These are phyloP conservation scores for Mucor velutinosus DNA, from an alignment of 371 early-diverging fungal species.

Conservation along the genomic window DNA sequence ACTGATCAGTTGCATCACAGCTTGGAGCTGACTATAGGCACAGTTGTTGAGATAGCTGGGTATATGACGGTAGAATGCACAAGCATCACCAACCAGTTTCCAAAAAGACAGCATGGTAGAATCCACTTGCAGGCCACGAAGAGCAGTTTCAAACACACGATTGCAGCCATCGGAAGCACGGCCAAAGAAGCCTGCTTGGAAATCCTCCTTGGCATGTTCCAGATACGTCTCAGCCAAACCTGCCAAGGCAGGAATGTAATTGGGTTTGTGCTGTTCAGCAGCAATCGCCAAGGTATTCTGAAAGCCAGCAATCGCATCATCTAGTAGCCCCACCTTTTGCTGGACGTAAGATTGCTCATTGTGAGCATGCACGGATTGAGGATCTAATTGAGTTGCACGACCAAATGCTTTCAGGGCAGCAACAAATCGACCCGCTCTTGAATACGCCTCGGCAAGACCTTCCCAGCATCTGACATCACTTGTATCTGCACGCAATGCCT, in stretches of 20 bases:
- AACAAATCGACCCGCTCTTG: conserved; percentile 81
- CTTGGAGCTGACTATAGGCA: conserved; percentile 34
- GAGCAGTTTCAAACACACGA: conserved; percentile 44
- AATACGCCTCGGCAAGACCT: conserved; percentile 86
- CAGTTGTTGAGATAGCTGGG: conserved; percentile 53
- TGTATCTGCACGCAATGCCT: conserved; percentile 72
- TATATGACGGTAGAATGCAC: conserved; percentile 52
- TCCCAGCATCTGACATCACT: conserved; percentile 78
- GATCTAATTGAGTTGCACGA: conserved; percentile 71
- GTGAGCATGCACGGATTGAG: conserved; percentile 48
- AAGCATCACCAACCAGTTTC: conserved; percentile 77
- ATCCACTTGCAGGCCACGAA: conserved; percentile 40
- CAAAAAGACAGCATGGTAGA: conserved; percentile 51
- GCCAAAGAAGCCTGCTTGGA: conserved; percentile 74
- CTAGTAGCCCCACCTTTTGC: conserved; percentile 65
- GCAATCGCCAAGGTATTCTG: conserved; percentile 45
- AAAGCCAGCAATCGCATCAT: conserved; percentile 67
- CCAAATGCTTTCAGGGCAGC: conserved; percentile 83
- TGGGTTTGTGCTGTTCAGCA: conserved; percentile 34
- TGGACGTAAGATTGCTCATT: conserved; percentile 65
- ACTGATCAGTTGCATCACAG: conserved; percentile 29
- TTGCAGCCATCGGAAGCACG: conserved; percentile 64
- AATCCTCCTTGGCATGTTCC: conserved; percentile 63
- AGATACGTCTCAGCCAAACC: conserved; percentile 70
- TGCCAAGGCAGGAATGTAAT: conserved; percentile 59